Percentiles rank a stretch among this genome's conserved stretches.
Conservation (phyloP, 768 basidiomycete genomes). For the Tephrocybe sp. region DNA sequence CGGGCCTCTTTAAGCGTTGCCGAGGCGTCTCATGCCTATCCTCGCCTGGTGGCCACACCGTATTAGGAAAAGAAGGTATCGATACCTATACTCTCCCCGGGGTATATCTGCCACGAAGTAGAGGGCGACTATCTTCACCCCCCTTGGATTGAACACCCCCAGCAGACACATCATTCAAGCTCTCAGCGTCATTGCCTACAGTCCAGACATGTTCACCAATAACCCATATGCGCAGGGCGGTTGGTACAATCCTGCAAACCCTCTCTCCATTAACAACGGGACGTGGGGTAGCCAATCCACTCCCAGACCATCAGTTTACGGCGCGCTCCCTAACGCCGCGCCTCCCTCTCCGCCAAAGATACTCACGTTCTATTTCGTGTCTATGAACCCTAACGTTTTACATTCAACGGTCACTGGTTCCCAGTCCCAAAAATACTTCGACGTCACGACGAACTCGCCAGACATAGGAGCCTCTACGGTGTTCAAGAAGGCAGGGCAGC, state of each 20-base stretch:
- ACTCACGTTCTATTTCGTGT: constrained; percentile 42
- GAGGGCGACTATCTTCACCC: neutral
- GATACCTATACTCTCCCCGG: too few relatives aligned
- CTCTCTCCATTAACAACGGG: constrained; percentile 15
- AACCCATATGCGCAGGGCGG: constrained; percentile 21
- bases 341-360: constrained; percentile 16
- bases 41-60: too few relatives aligned
- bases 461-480: constrained; percentile 21
- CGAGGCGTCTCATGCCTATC: too few relatives aligned
- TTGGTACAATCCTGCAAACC: constrained; percentile 17
- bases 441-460: constrained; percentile 35
- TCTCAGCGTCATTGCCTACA: neutral
- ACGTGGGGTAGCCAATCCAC: constrained; percentile 14
- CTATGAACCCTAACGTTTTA: constrained; percentile 38
- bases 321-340: constrained; percentile 12
- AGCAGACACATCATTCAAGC: neutral
- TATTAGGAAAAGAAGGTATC: too few relatives aligned
- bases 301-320: constrained; percentile 16
- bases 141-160: neutral
- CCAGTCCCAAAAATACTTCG: constrained; percentile 38
- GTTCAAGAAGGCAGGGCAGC: constrained; percentile 26
- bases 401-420: constrained; percentile 46
- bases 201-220: constrained; percentile 8
- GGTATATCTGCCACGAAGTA: neutral
- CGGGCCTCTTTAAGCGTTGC: neutral